Evolutionary conservation across 148 eudicot species (phyloP).

Genomic region (Pharnaceum exiguum): DNA sequence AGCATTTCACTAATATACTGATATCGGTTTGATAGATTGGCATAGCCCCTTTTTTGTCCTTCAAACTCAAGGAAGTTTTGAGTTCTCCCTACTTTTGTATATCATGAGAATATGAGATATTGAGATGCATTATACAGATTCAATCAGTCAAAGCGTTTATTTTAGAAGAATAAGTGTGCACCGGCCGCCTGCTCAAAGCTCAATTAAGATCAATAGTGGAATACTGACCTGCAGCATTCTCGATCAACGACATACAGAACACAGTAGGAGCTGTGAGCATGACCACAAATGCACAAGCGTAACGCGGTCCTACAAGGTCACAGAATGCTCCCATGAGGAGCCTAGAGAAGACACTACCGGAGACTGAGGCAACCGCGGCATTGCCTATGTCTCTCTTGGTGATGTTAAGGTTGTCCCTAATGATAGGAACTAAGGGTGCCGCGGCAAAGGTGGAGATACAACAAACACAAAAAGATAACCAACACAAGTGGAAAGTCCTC

Average conservation of each 20-base stretch:
- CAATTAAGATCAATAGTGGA: too few species aligned
- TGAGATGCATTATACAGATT: too few species aligned
- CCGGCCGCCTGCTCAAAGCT: too few species aligned
- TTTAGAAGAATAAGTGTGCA: too few species aligned
- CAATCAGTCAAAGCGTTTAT: too few species aligned
- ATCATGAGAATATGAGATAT: too few species aligned
- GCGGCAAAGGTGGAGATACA: constrained; percentile 43
- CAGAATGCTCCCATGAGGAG: constrained; percentile 36
- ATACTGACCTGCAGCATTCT: constrained; percentile 11
- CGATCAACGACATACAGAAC: constrained; percentile 34
- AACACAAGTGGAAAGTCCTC: constrained; percentile 35
- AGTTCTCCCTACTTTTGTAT: too few species aligned
- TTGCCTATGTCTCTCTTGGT: constrained; percentile 34
- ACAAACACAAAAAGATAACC: constrained; percentile 39
- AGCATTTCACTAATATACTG: too few species aligned
- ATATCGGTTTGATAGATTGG: too few species aligned
- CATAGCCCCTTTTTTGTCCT: too few species aligned
- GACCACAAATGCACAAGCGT: constrained; percentile 34
- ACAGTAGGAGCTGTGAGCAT: constrained; percentile 34
- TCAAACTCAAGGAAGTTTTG: too few species aligned
- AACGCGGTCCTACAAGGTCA: constrained; percentile 37
- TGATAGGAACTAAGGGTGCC: constrained; percentile 38
- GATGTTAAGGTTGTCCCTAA: constrained; percentile 34
- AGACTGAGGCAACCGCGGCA: constrained; percentile 37
- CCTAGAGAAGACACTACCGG: constrained; percentile 34